Percentiles rank a stretch among this genome's conserved stretches.
phyloP scores from a whole-genome alignment of 2,329 filamentous ascomycete genomes.

The Periconia digitata region DNA sequence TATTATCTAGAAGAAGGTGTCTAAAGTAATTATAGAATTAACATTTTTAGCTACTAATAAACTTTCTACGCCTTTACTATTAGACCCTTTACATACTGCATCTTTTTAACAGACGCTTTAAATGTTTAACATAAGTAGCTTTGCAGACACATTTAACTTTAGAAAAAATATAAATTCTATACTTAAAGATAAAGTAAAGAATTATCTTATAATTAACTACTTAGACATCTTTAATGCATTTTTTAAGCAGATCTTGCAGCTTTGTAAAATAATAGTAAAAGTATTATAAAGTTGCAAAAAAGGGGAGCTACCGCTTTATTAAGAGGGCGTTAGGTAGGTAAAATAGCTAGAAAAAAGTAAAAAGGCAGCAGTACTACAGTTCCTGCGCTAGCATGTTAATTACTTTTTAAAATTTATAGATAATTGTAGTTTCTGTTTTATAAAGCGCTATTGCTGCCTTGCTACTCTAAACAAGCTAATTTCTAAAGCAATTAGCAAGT shows the following conservation, averaged over 20 bases:
- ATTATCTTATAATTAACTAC: constrained; percentile 9
- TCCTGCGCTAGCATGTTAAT: constrained; percentile 9
- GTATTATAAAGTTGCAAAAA: constrained; percentile 9
- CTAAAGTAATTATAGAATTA: constrained; percentile 14
- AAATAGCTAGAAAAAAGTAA: constrained; percentile 29
- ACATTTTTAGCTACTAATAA: constrained; percentile 1
- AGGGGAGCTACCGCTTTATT: constrained; percentile 5
- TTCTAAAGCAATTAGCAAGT: constrained; percentile 10
- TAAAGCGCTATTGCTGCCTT: constrained; percentile 8
- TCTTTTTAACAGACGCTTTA: constrained; percentile 8
- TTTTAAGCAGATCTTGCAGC: constrained; percentile 8
- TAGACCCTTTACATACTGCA: constrained; percentile 9
- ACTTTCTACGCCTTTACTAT: constrained; percentile 18
- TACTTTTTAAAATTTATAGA: constrained; percentile 10
- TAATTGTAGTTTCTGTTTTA: constrained; percentile 8
- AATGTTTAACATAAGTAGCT: constrained; percentile 5
- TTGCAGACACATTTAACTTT: constrained; percentile 10
- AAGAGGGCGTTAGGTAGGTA: constrained; percentile 21
- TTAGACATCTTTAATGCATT: constrained; percentile 5
- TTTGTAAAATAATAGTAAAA: constrained; percentile 6
- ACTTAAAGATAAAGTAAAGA: constrained; percentile 10
- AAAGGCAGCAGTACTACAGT: constrained; percentile 25
- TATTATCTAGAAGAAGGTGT: constrained; percentile 22
- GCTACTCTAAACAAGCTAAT: constrained; percentile 11
- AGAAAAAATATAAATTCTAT: constrained; percentile 8